phyloP scores from a whole-genome alignment of 345 rosid species.

The Moricandia arvensis region DNA sequence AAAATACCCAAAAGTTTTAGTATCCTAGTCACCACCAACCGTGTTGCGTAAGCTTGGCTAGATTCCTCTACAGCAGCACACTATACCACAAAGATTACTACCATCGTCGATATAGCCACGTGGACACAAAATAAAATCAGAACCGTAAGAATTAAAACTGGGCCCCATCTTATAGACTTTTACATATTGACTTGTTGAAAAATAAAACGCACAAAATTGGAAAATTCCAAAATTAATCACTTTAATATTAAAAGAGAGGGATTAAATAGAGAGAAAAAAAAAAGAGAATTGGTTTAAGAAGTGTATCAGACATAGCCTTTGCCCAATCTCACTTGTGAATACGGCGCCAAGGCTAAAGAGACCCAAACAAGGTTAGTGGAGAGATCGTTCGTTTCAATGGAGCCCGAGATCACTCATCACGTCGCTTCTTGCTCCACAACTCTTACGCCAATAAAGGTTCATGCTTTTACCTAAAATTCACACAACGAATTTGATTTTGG shows the following conservation, averaged over 20 bases:
- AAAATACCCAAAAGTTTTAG: too few species aligned
- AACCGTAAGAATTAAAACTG: neutral
- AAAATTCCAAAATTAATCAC: neutral
- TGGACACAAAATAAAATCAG: neutral
- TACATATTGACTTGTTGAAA: constrained; percentile 27
- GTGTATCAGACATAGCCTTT: neutral
- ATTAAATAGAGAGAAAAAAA: neutral
- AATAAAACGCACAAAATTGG: neutral
- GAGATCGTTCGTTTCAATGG: constrained; percentile 42
- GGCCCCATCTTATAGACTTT: constrained; percentile 17
- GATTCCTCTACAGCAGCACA: constrained; percentile 21
- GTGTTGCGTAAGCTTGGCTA: neutral
- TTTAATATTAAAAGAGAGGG: neutral
- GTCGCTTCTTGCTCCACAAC: constrained; percentile 20
- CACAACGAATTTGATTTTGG: neutral
- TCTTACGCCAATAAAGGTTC: constrained; percentile 52
- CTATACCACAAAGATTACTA: neutral
- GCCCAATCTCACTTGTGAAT: neutral
- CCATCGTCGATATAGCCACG: neutral
- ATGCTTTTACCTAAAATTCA: neutral
- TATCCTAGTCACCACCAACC: neutral
- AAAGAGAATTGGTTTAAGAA: neutral
- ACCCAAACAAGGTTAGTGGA: neutral
- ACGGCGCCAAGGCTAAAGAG: neutral
- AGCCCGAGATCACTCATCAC: constrained; percentile 60